Evolutionary conservation across 306 rosid genomes (phyloP), one percentile per base, ranked within the genome.

Genomic region (Casuarina equisetifolia): DNA sequence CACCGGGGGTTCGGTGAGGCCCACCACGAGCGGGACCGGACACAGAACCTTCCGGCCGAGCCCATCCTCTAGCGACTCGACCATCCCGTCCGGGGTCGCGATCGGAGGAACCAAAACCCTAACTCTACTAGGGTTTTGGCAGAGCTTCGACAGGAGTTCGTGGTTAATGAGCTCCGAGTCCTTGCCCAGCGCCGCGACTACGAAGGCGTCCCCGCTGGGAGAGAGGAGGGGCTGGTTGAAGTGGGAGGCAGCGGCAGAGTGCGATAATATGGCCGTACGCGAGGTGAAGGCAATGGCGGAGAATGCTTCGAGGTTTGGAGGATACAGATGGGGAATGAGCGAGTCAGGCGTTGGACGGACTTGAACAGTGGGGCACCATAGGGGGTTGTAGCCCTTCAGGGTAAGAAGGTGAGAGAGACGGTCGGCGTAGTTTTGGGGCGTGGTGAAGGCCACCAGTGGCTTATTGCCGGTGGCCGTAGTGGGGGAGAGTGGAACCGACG

Each of bases 261-360:
- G 72, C 15, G 96, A 75, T 10, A 81, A 36, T 76, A 92, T 89
- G 25, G 89, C 87, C 45, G 94, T 76, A 57, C 96, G 84, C 52
- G 97, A 92, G 13, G 92, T 88, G 88, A 92, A 90, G 74, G 94
- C 97, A 25, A 92, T 44, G 86, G 90, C 92, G 76, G 94, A 85
- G 85, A 86, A 82, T 44, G 69, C 45, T 68, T 82, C 63, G 80
- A 92, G 87, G 35, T 69, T 75, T 9, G 78, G 82, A 13, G 94
- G 81, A 52, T 87, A 69, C 61, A 90, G 85, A 72, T 79, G 81
- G 58, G 87, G 82, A 62, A 80, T 80, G 79, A 86, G 82, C 39
- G 80, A 48, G 55, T 50, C 36, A 0, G 94, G 85, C 3, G 90
- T 87, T 68, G 85, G 73, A 44, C 88, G 80, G 72, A 89, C 83